These are phyloP conservation scores for Podila horticola DNA, from an alignment of 192 early-diverging fungal species.

Conservation along the genomic window DNA sequence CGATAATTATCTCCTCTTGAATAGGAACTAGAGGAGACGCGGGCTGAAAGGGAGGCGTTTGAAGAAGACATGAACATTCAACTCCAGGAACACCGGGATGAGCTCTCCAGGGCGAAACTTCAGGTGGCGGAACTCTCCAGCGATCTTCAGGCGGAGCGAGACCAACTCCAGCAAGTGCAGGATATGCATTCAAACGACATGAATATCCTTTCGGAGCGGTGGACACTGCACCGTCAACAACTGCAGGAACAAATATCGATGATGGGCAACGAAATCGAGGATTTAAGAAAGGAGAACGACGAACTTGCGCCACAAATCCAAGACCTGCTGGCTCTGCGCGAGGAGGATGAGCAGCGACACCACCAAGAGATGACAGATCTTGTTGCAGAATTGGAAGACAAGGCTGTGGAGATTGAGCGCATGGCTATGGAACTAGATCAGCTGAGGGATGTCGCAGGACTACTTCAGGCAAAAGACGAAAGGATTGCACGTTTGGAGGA, in stretches of 20 bases:
- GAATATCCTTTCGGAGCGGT: conserved; percentile 34
- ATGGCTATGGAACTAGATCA: conserved; percentile 47
- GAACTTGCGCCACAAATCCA: conserved; percentile 28
- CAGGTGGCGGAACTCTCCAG: conserved; percentile 24
- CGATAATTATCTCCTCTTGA: background rate
- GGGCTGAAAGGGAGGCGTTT: conserved; percentile 17
- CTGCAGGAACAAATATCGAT: conserved; percentile 21
- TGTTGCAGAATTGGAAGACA: conserved; percentile 55
- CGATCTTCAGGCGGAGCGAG: conserved; percentile 24
- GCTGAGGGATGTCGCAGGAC: conserved; percentile 3
- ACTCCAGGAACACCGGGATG: conserved; percentile 35
- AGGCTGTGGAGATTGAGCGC: conserved; percentile 49
- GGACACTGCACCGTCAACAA: conserved; percentile 34
- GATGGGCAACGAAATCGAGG: conserved; percentile 13
- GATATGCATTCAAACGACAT: conserved; percentile 36
- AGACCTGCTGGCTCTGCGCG: conserved; percentile 26
- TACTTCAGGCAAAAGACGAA: conserved; percentile 14
- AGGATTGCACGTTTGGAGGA: conserved; percentile 34
- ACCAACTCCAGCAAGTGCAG: conserved; percentile 29
- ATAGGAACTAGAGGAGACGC: conserved; percentile 19
- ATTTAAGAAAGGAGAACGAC: conserved; percentile 22
- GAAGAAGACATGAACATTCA: conserved; percentile 30
- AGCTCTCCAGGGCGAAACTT: conserved; percentile 30
- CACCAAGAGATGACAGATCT: conserved; percentile 52
- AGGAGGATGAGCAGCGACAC: conserved; percentile 27